Percentiles rank a stretch among this genome's conserved stretches.
These are phyloP conservation scores for Persicaria maculosa DNA, from an alignment of 148 eudicot species.

Conservation along the genomic window DNA sequence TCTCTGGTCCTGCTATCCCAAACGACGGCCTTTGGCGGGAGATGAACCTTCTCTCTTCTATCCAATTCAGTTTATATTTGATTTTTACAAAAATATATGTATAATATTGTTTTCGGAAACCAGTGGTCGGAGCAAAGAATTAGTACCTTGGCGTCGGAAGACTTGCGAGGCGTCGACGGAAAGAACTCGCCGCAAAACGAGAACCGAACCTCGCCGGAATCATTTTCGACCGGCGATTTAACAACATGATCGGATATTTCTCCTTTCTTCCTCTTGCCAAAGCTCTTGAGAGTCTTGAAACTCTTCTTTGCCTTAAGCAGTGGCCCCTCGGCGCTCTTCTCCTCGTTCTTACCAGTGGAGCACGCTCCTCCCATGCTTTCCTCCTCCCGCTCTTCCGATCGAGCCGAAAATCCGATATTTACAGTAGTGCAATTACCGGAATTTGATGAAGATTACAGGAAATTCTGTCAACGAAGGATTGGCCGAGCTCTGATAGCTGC, in stretches of 20 bases:
- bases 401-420: neutral
- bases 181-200: slow-evolving; percentile 7
- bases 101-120: neutral
- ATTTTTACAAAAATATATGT: neutral
- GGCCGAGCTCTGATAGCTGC: neutral
- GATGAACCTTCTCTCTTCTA: neutral
- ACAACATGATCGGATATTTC: neutral
- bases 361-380: slow-evolving; percentile 5
- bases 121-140: neutral
- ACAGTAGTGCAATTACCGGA: neutral
- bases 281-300: slow-evolving; percentile 7
- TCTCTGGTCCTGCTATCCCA: neutral
- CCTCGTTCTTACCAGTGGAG: neutral
- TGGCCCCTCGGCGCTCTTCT: neutral
- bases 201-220: neutral
- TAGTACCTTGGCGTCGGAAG: slow-evolving; percentile 10
- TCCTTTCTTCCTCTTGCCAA: slow-evolving; percentile 11
- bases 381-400: neutral
- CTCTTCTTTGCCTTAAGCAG: slow-evolving; percentile 1
- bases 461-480: neutral
- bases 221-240: neutral
- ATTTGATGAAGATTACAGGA: neutral
- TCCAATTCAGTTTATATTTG: neutral
- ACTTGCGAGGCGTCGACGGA: slow-evolving; percentile 13
- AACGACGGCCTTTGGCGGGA: slow-evolving; percentile 13